These are phyloP conservation scores for Lentinula boryana DNA, from an alignment of 768 basidiomycete genomes.

Conservation along the genomic window DNA sequence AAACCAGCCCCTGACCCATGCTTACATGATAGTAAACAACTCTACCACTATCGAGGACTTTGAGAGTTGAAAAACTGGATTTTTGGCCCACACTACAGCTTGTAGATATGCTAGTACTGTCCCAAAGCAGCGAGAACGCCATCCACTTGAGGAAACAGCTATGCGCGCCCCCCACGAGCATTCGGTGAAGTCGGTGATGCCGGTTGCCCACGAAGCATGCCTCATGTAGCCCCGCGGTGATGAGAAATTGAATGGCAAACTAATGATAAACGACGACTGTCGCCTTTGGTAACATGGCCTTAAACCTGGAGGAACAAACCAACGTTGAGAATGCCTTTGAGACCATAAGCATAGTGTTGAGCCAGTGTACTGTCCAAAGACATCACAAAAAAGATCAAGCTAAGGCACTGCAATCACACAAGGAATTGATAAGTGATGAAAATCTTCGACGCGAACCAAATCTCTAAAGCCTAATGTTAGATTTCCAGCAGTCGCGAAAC, in stretches of 20 bases:
- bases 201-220: background rate
- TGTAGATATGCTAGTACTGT: background rate
- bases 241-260: background rate
- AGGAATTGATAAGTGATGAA: background rate
- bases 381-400: background rate
- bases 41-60: too few relatives aligned
- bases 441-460: background rate
- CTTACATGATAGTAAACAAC: too few relatives aligned
- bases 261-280: background rate
- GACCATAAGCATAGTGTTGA: background rate
- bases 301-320: too few relatives aligned
- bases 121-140: background rate
- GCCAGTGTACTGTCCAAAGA: background rate
- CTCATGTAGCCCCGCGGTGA: background rate
- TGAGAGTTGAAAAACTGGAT: too few relatives aligned
- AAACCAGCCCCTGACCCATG: background rate
- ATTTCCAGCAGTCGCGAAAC: background rate
- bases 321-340: background rate
- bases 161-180: background rate
- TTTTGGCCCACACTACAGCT: too few relatives aligned
- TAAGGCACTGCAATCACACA: background rate
- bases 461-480: background rate
- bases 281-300: background rate
- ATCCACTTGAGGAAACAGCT: background rate
- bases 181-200: background rate